Conservation (phyloP, 345 rosid species). For the Schrenkiella parvula region DNA sequence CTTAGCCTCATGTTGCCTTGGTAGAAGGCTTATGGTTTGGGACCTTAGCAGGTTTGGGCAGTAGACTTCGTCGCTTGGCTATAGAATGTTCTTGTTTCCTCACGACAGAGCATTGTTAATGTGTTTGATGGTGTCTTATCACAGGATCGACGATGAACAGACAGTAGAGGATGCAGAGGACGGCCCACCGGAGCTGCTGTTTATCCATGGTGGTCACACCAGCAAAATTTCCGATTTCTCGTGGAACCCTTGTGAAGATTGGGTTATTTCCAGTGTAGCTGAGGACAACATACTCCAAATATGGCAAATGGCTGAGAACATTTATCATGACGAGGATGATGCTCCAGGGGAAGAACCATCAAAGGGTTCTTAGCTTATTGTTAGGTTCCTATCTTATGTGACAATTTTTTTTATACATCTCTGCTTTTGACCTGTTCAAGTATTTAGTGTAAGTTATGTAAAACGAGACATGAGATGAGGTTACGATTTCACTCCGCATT, state of each 20-base stretch:
- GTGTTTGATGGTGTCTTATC: slow-evolving; percentile 6
- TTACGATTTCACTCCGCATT: not conserved
- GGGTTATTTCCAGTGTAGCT: slow-evolving; percentile 95
- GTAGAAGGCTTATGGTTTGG: slow-evolving; percentile 99
- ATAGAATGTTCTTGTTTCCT: not conserved
- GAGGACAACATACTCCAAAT: slow-evolving; percentile 98
- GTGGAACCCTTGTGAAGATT: slow-evolving; percentile 99
- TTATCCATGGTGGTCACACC: slow-evolving; percentile 98
- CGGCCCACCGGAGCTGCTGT: slow-evolving; percentile 98
- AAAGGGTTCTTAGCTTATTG: slow-evolving; percentile 39
- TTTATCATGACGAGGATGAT: slow-evolving; percentile 96
- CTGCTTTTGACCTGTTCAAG: slow-evolving; percentile 4
- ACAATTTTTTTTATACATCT: slow-evolving; percentile 1
- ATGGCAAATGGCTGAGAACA: slow-evolving; percentile 99
- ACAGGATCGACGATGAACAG: slow-evolving; percentile 76
- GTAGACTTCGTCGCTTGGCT: not conserved
- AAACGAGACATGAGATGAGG: not conserved
- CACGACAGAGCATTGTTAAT: not conserved
- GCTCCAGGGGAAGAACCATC: slow-evolving; percentile 74
- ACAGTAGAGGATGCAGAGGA: slow-evolving; percentile 88
- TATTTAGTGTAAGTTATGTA: slow-evolving; percentile 16
- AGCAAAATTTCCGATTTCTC: slow-evolving; percentile 98
- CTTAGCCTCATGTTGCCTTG: slow-evolving; percentile 98
- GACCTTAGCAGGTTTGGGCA: slow-evolving; percentile 89
- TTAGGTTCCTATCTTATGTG: not conserved